Conservation (phyloP, 352 stramenopile genomes). For the Peronosclerospora sorghi region DNA sequence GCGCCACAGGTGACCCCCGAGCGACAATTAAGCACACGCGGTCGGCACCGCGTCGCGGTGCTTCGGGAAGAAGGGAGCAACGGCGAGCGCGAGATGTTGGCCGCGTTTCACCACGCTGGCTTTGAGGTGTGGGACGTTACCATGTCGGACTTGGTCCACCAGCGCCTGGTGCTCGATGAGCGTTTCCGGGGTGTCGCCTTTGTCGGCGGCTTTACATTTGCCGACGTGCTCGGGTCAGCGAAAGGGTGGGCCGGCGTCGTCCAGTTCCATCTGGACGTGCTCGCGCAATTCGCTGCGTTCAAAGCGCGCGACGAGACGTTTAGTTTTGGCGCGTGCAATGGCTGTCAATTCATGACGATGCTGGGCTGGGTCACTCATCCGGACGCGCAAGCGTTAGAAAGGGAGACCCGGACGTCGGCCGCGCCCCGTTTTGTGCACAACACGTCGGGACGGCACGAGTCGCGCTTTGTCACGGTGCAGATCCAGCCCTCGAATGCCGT, state of each 20-base stretch:
- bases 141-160: constrained; percentile 92
- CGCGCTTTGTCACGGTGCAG: constrained; percentile 92
- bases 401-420: constrained; percentile 39
- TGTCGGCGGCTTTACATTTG: constrained; percentile 98
- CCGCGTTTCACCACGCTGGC: constrained; percentile 93
- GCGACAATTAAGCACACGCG: constrained; percentile 63
- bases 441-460: constrained; percentile 93
- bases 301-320: constrained; percentile 94
- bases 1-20: constrained; percentile 70
- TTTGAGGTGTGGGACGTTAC: constrained; percentile 98
- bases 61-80: constrained; percentile 98
- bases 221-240: constrained; percentile 96
- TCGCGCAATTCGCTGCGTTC: constrained; percentile 96
- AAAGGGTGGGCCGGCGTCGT: constrained; percentile 98
- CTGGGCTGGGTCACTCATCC: constrained; percentile 92
- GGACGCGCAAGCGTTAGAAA: constrained; percentile 39
- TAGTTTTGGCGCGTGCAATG: constrained; percentile 98
- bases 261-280: constrained; percentile 93
- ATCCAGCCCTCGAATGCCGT: constrained; percentile 92
- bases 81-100: constrained; percentile 97
- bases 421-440: constrained; percentile 97
- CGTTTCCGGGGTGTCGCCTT: constrained; percentile 96
- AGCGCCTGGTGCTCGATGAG: constrained; percentile 86
- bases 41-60: constrained; percentile 92
- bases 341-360: constrained; percentile 99